These are phyloP conservation scores for Serpula lacrymans DNA, from an alignment of 768 basidiomycete genomes.

Conservation along the genomic window DNA sequence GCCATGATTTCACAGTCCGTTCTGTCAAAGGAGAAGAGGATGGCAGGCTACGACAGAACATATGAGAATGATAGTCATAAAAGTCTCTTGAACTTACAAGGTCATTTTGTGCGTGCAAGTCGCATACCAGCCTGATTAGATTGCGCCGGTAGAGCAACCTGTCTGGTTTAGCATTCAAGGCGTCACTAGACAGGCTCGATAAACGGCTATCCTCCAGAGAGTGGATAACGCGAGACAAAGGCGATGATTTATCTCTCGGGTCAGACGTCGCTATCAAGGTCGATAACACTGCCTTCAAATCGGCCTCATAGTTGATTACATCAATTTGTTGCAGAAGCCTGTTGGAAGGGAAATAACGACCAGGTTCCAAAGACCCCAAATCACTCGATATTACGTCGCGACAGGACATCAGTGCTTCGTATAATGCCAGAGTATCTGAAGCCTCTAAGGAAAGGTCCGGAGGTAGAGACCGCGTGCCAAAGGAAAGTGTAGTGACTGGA, in stretches of 20 bases:
- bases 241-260: slow-evolving; percentile 26
- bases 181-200: slow-evolving; percentile 11
- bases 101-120: slow-evolving; percentile 50
- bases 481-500: slow-evolving; percentile 57
- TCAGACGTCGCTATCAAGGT: slow-evolving; percentile 36
- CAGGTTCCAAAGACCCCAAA: slow-evolving; percentile 36
- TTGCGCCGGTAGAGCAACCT: slow-evolving; percentile 34
- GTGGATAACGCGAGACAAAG: slow-evolving; percentile 37
- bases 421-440: slow-evolving; percentile 51
- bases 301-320: slow-evolving; percentile 53
- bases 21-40: slow-evolving; percentile 68
- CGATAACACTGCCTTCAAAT: slow-evolving; percentile 43
- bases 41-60: slow-evolving; percentile 46
- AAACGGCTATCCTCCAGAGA: slow-evolving; percentile 39
- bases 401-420: slow-evolving; percentile 35
- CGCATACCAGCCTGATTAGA: slow-evolving; percentile 51
- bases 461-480: slow-evolving; percentile 49
- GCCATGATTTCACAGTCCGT: slow-evolving; percentile 56
- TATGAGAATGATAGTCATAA: not conserved
- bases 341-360: slow-evolving; percentile 38
- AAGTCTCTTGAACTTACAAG: slow-evolving; percentile 48
- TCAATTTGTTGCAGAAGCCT: slow-evolving; percentile 55
- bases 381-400: slow-evolving; percentile 19
- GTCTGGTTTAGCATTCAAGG: slow-evolving; percentile 32
- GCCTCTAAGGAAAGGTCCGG: slow-evolving; percentile 64